phyloP scores from a whole-genome alignment of 1,139 yeast genomes.

The Pichia sp. region DNA sequence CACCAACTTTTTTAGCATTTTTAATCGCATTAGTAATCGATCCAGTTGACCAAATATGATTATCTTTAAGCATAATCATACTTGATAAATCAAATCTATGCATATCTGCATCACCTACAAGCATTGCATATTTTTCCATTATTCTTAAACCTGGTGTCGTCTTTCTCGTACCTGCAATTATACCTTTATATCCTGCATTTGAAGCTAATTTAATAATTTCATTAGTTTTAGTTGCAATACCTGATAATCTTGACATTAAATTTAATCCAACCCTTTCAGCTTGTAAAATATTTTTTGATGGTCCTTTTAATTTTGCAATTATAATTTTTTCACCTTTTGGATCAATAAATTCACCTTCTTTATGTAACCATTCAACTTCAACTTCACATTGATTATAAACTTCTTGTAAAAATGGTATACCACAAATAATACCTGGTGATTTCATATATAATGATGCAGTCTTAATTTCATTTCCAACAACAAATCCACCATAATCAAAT shows the following conservation, averaged over 20 bases:
- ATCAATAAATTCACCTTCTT: slow-evolving; percentile 61
- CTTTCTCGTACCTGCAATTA: slow-evolving; percentile 94
- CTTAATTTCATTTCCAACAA: slow-evolving; percentile 73
- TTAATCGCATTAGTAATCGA: slow-evolving; percentile 80
- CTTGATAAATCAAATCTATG: slow-evolving; percentile 88
- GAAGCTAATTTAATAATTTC: slow-evolving; percentile 57
- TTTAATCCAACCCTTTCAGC: slow-evolving; percentile 88
- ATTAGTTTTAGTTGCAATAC: slow-evolving; percentile 78
- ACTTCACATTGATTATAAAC: slow-evolving; percentile 74
- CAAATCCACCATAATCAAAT: slow-evolving; percentile 90
- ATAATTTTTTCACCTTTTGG: slow-evolving; percentile 53
- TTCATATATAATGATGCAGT: slow-evolving; percentile 79
- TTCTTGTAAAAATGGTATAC: slow-evolving; percentile 86
- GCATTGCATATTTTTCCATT: slow-evolving; percentile 88
- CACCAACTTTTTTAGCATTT: slow-evolving; percentile 74
- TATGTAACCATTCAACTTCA: slow-evolving; percentile 60
- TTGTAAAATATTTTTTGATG: slow-evolving; percentile 68
- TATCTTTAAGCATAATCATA: slow-evolving; percentile 96
- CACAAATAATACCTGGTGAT: slow-evolving; percentile 74
- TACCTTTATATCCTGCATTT: slow-evolving; percentile 67
- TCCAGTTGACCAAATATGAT: slow-evolving; percentile 89
- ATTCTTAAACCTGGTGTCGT: slow-evolving; percentile 91
- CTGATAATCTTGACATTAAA: slow-evolving; percentile 75
- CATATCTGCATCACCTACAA: slow-evolving; percentile 91
- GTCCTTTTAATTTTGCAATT: slow-evolving; percentile 75